phyloP scores from a whole-genome alignment of 192 early-diverging fungal genomes.

The Rhizoclosmatium sp. region DNA sequence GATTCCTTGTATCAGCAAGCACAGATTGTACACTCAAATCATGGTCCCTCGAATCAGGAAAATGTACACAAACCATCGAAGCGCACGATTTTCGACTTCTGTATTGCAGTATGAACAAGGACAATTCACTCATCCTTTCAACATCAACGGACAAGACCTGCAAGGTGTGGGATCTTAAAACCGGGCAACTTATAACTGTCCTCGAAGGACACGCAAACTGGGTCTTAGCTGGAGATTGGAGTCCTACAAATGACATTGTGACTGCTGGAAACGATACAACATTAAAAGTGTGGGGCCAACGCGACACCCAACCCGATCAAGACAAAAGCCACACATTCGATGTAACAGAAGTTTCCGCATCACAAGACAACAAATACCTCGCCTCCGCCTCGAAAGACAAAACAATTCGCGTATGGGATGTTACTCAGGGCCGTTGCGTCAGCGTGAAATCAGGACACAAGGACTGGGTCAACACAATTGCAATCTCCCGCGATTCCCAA shows the following conservation, averaged over 20 bases:
- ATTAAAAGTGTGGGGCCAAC: slow-evolving; percentile 28
- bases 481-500: not conserved
- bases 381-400: slow-evolving; percentile 11
- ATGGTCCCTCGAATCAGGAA: slow-evolving; percentile 3
- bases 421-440: not conserved
- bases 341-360: not conserved
- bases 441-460: not conserved
- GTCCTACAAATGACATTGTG: not conserved
- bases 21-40: slow-evolving; percentile 21
- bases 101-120: not conserved
- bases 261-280: not conserved
- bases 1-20: not conserved
- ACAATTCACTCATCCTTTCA: not conserved
- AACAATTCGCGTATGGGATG: slow-evolving; percentile 19
- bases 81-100: not conserved
- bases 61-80: not conserved
- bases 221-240: not conserved
- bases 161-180: slow-evolving; percentile 5
- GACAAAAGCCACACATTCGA: not conserved
- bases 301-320: not conserved
- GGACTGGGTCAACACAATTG: not conserved
- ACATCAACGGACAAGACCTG: not conserved
- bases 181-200: not conserved
- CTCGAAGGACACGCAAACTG: slow-evolving; percentile 17
- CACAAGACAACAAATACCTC: slow-evolving; percentile 3